phyloP scores from a whole-genome alignment of 768 basidiomycete species.

The Mycena venus region DNA sequence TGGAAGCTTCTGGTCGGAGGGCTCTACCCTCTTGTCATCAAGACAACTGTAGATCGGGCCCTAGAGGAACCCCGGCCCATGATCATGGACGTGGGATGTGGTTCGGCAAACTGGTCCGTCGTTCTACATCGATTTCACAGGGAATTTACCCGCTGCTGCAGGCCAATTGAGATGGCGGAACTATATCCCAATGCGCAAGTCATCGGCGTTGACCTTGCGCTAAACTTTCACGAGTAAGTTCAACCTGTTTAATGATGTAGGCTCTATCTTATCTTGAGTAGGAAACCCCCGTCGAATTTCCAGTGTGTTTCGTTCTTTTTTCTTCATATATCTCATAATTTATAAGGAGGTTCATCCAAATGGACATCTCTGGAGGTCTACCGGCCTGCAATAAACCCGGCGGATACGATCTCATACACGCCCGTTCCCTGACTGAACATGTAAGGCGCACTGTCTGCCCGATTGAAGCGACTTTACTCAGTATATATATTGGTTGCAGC shows the following conservation, averaged over 20 bases:
- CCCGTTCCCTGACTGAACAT: neutral
- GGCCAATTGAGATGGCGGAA: no score
- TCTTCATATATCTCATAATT: neutral
- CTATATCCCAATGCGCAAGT: neutral
- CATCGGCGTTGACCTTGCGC: neutral
- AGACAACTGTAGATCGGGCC: neutral
- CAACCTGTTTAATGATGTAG: no score
- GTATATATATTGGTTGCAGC: neutral
- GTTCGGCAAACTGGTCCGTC: constrained; percentile 1
- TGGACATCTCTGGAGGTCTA: neutral
- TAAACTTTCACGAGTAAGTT: neutral
- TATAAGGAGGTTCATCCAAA: neutral
- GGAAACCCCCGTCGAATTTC: neutral
- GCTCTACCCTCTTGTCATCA: neutral
- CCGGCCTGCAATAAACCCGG: neutral
- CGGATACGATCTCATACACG: constrained; percentile 3
- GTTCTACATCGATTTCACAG: no score
- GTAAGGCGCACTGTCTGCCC: neutral
- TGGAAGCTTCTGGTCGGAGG: neutral
- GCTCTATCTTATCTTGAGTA: neutral
- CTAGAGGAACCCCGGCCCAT: neutral
- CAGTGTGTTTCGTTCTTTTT: neutral
- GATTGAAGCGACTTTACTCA: neutral
- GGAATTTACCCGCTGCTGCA: no score
- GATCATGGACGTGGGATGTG: constrained; percentile 9